Base-by-base conservation (phyloP, 1,284 basidiomycete species). In the Golubevia sp. region DNA sequence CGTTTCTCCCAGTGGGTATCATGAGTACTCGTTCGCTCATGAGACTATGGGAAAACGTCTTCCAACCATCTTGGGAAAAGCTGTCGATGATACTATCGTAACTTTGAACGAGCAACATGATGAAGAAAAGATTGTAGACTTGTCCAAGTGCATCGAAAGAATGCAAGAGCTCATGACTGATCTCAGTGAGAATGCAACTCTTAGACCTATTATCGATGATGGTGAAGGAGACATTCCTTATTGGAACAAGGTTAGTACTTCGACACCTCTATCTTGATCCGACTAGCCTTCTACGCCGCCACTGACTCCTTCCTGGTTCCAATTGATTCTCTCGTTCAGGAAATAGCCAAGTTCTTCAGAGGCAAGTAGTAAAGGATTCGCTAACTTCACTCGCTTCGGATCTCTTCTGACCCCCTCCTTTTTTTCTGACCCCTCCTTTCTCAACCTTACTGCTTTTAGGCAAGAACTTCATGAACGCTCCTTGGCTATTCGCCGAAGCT, bases 11-110 rank as follows among this genome's bases (percentile, higher is more conserved):
- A 30, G 94, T 67, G 94, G 94, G 7, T 97, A 97, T 85, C 94
- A 97, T 85, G 92, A 94, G 85, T 97, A 94, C 85, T 95, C 93
- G 1, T 95, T 95, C 84, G 93, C 94, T 59, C 91, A 95, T 68
- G 76, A 84, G 59, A 84, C 83, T 6, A 97, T 97, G 94, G 92
- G 93, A 68, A 90, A 92, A 55, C 91, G 95, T 64, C 88, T 97
- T 44, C 94, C 95, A 0, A 97, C 95, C 55, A 97, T 97, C 72
- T 87, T 98, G 55, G 93, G 93, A 70, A 98, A 98, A 86, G 95
- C 92, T 6, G 95, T 97, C 77, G 94, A 97, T 77, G 95, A 98
- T 81, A 88, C 91, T 26, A 91, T 92, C 70, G 89, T 90, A 77
- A 97, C 95, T 27, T 88, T 98, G 75, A 97, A 97, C 85, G 89